Evolutionary conservation across 192 early-diverging fungal genomes (phyloP).

Genomic region (Paraglomus occultum): DNA sequence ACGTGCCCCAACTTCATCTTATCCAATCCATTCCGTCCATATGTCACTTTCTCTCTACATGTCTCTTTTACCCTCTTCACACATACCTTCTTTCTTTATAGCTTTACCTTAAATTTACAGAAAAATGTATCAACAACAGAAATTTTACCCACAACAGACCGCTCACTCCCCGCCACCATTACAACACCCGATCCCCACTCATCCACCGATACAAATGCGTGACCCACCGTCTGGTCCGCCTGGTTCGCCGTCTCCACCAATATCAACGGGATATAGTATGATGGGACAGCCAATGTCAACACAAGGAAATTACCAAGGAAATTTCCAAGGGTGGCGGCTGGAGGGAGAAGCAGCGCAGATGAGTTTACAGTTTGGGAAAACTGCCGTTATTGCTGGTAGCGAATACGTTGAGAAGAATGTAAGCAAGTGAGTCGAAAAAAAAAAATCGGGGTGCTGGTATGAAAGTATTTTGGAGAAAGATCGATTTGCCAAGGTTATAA

Average conservation of each 20-base stretch:
- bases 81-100: too few species aligned
- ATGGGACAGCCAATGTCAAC: too few species aligned
- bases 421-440: too few species aligned
- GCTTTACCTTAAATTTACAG: too few species aligned
- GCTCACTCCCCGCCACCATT: conserved; percentile 54
- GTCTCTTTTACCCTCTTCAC: too few species aligned
- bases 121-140: too few species aligned
- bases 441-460: neutral
- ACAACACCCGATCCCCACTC: conserved; percentile 59
- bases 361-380: conserved; percentile 91
- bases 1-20: too few species aligned
- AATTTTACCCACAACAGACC: conserved; percentile 31
- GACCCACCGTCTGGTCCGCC: conserved; percentile 42
- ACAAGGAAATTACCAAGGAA: too few species aligned
- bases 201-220: conserved; percentile 57
- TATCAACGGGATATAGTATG: too few species aligned
- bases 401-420: conserved; percentile 92
- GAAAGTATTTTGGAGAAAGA: neutral
- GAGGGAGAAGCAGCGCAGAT: conserved; percentile 82
- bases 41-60: too few species aligned
- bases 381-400: conserved; percentile 78
- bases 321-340: conserved; percentile 31
- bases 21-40: too few species aligned
- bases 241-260: conserved; percentile 44
- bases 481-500: neutral